Percentiles rank a stretch among this genome's conserved stretches.
Conservation (phyloP, 441 rosid genomes). For the Capsella rubella region DNA sequence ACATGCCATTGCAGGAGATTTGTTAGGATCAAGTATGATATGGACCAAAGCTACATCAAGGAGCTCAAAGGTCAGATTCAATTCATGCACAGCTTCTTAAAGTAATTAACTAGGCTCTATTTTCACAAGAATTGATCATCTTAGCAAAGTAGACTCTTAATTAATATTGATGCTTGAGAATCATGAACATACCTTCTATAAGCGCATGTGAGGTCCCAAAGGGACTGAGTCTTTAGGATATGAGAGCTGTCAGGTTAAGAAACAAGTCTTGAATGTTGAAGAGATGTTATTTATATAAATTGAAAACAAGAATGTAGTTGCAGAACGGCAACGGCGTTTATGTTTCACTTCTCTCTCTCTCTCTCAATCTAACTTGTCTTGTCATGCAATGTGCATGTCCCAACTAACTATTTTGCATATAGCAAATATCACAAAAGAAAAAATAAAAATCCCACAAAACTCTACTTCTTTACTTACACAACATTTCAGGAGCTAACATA, state of each 20-base stretch:
- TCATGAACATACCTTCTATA: slow-evolving; percentile 39
- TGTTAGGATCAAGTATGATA: background rate
- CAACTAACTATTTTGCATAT: slow-evolving; percentile 36
- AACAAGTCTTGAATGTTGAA: slow-evolving; percentile 37
- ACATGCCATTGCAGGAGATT: slow-evolving; percentile 17
- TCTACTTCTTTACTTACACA: background rate
- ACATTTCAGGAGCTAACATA: slow-evolving; percentile 3
- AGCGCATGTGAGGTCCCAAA: slow-evolving; percentile 26
- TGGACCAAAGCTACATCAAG: slow-evolving; percentile 20
- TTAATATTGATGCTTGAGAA: background rate
- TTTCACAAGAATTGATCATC: background rate
- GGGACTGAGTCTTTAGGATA: background rate
- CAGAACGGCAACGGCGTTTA: slow-evolving; percentile 41
- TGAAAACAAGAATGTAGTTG: slow-evolving; percentile 40
- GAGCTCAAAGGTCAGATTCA: slow-evolving; percentile 15
- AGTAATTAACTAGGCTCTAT: background rate
- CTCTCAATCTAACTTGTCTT: slow-evolving; percentile 40
- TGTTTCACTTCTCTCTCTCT: slow-evolving; percentile 42
- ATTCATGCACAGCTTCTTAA: background rate
- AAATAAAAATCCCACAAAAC: background rate
- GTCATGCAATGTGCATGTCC: slow-evolving; percentile 39
- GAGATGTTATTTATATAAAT: slow-evolving; percentile 36
- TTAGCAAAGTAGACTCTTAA: background rate
- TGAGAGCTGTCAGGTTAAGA: slow-evolving; percentile 26
- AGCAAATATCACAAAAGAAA: slow-evolving; percentile 2